Evolutionary conservation across 441 rosid genomes (phyloP), one percentile per base, ranked within the genome.

Genomic region (Pelargonium cotyledonis): DNA sequence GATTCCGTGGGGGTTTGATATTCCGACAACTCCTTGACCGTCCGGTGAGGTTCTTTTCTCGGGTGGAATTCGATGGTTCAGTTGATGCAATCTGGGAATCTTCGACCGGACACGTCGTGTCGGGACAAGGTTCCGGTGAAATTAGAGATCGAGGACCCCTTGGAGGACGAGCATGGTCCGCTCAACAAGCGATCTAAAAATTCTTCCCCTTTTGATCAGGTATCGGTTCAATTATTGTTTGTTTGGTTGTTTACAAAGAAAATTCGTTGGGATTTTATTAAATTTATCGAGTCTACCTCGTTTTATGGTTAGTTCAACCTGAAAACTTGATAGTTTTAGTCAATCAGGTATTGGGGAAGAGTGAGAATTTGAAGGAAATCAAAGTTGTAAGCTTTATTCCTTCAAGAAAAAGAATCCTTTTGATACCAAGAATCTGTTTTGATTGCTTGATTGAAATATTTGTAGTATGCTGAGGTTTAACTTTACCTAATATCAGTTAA

Each of bases 81-180:
- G 75, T 80, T 86, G 83, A 89, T 85, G 91, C 85, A 80, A 76
- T 78, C 88, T 31, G 92, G 81, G 15, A 78, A 79, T 67, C 51
- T 77, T 9, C 83, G 78, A 60, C 76, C 83, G 29, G 94, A 84
- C 38, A 76, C 78, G 73, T 70, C 87, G 63, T 58, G 68, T 57
- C 82, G 77, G 29, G 84, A 78, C 72, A 83, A 81, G 76, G 60
- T 73, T 2, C 84, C 89, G 80, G 96, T 94, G 78, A 94, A 89
- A 80, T 75, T 85, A 44, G 99, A 91, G 95, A 84, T 86, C 78
- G 97, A 89, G 70, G 96, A 95, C 69, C 65, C 80, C 18, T 77
- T 87, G 73, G 96, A 87, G 75, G 97, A 90, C 76, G 90, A 82
- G 65, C 77, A 86, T 16, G 92, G 82, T 29, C 90, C 92, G 73